Evolutionary conservation across 345 rosid species (phyloP).

Genomic region (Brassica cretica): DNA sequence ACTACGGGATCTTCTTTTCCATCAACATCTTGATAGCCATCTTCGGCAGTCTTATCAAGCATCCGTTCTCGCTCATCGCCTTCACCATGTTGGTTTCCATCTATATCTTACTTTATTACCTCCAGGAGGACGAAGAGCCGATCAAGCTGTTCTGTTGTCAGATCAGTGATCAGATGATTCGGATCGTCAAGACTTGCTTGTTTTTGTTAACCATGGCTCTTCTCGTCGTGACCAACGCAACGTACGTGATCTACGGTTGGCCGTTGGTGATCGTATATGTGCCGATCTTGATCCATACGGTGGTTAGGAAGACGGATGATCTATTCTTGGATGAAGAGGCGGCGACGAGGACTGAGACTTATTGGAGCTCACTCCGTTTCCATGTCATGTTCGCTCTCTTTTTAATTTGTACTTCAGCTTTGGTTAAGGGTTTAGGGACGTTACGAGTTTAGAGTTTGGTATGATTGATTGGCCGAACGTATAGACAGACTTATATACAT

Average conservation of each 20-base stretch:
- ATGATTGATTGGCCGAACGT: neutral
- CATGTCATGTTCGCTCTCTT: neutral
- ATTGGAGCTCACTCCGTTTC: neutral
- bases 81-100: constrained; percentile 46
- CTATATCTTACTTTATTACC: constrained; percentile 72
- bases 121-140: constrained; percentile 58
- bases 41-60: constrained; percentile 67
- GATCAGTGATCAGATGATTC: constrained; percentile 46
- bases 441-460: neutral
- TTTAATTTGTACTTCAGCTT: neutral
- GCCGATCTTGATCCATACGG: constrained; percentile 61
- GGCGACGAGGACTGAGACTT: constrained; percentile 24
- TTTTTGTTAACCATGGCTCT: constrained; percentile 57
- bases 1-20: constrained; percentile 54
- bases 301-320: constrained; percentile 70
- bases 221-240: constrained; percentile 58
- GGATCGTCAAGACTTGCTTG: constrained; percentile 32
- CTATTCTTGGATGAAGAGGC: constrained; percentile 61
- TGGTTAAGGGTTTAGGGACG: neutral
- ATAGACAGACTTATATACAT: neutral
- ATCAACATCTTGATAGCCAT: constrained; percentile 39
- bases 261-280: constrained; percentile 56
- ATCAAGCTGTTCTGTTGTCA: constrained; percentile 46
- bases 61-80: constrained; percentile 68
- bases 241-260: constrained; percentile 47